Evolutionary conservation across 2,329 filamentous ascomycete species (phyloP).

Genomic region (Myriosclerotinia curreyana): DNA sequence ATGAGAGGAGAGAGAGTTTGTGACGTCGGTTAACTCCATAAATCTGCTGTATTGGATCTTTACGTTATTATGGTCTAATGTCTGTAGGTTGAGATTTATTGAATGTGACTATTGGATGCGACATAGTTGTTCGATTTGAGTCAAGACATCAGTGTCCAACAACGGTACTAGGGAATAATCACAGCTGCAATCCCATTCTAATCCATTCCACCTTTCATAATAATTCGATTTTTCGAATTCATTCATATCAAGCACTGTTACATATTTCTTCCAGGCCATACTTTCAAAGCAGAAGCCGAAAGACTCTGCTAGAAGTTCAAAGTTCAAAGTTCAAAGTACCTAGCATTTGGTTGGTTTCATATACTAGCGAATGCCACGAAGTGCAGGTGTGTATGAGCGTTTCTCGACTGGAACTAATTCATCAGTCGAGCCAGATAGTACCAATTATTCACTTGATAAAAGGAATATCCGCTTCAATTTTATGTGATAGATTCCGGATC

Average conservation of each 20-base stretch:
- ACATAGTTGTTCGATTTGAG: background rate
- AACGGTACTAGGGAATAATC: too few species aligned
- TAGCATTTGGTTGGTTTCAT: too few species aligned
- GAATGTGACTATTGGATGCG: background rate
- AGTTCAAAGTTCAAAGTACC: background rate
- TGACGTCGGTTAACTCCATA: background rate
- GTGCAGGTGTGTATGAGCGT: background rate
- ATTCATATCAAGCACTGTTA: background rate
- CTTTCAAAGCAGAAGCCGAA: background rate
- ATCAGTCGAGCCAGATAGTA: too few species aligned
- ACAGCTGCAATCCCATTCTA: too few species aligned
- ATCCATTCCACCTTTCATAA: background rate
- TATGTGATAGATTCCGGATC: too few species aligned
- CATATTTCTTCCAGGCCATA: background rate
- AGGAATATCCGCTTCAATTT: too few species aligned
- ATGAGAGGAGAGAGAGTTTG: too few species aligned
- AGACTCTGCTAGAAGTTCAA: background rate
- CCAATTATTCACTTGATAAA: too few species aligned
- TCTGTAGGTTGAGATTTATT: too few species aligned
- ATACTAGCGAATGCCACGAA: background rate
- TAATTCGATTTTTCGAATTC: background rate
- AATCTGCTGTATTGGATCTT: background rate
- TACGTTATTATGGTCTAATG: background rate
- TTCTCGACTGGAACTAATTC: too few species aligned
- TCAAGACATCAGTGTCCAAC: background rate